phyloP scores from a whole-genome alignment of 768 basidiomycete genomes.

The Pleurotus citrinopileatus region DNA sequence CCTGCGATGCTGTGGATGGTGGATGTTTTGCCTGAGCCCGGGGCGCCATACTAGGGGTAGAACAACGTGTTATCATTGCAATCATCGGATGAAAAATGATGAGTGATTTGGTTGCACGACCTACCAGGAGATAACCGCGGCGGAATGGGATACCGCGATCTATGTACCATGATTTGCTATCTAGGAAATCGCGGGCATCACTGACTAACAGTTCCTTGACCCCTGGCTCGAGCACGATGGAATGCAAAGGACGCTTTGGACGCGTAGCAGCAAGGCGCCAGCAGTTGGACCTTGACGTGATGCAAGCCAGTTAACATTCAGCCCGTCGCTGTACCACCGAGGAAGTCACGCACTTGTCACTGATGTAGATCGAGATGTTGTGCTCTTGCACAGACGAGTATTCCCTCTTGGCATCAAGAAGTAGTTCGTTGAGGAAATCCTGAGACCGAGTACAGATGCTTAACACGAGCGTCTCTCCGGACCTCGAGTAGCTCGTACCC shows the following conservation, averaged over 20 bases:
- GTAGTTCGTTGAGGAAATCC: constrained; percentile 42
- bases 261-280: constrained; percentile 53
- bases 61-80: background rate
- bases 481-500: constrained; percentile 27
- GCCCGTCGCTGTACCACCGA: background rate
- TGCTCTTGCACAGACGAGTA: constrained; percentile 51
- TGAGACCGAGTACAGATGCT: constrained; percentile 52
- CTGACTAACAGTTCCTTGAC: constrained; percentile 53
- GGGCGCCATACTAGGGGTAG: constrained; percentile 52
- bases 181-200: constrained; percentile 60
- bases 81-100: background rate
- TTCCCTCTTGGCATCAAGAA: constrained; percentile 50
- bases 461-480: constrained; percentile 31
- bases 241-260: constrained; percentile 51
- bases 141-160: constrained; percentile 69
- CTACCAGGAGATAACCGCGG: constrained; percentile 69
- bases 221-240: constrained; percentile 59
- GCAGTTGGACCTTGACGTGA: constrained; percentile 20
- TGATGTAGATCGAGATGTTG: constrained; percentile 50
- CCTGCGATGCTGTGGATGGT: constrained; percentile 68
- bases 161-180: constrained; percentile 56
- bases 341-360: constrained; percentile 32
- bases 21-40: constrained; percentile 71
- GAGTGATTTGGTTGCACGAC: constrained; percentile 49
- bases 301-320: background rate